Evolutionary conservation across 2,329 filamentous ascomycete genomes (phyloP).

Genomic region (Didymella exigua): DNA sequence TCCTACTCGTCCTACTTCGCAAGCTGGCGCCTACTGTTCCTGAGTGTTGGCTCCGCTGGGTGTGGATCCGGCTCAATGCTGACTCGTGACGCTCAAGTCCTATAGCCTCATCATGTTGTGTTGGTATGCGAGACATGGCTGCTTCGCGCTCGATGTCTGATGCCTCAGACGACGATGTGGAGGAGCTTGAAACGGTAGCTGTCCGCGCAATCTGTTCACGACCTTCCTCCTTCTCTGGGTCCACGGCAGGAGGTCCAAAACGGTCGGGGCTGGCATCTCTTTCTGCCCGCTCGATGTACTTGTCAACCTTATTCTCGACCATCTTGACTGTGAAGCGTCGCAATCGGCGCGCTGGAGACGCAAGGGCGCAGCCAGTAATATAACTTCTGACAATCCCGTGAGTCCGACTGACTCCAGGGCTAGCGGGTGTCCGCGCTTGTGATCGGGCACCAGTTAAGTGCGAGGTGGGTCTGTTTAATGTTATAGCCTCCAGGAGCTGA

Average conservation of each 20-base stretch:
- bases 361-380: constrained; percentile 4
- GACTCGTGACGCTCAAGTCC: constrained; percentile 71
- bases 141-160: constrained; percentile 48
- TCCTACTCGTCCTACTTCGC: constrained; percentile 57
- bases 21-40: constrained; percentile 67
- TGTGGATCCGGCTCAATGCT: constrained; percentile 72
- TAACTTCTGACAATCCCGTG: neutral
- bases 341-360: neutral
- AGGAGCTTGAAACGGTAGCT: constrained; percentile 57
- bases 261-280: constrained; percentile 57
- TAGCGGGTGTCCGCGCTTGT: constrained; percentile 18
- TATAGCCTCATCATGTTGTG: constrained; percentile 60
- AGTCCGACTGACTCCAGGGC: constrained; percentile 8
- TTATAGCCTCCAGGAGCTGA: neutral
- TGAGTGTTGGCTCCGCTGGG: constrained; percentile 71
- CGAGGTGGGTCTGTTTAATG: constrained; percentile 11
- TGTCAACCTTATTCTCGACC: constrained; percentile 59
- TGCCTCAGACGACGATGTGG: constrained; percentile 53
- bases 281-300: constrained; percentile 60
- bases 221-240: constrained; percentile 48
- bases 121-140: constrained; percentile 65
- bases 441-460: neutral
- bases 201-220: constrained; percentile 61
- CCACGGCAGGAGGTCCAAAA: constrained; percentile 48
- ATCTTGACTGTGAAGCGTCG: constrained; percentile 34